Percentiles rank a stretch among this genome's conserved stretches.
phyloP scores from a whole-genome alignment of 768 basidiomycete species.

The Lactarius evosmus region DNA sequence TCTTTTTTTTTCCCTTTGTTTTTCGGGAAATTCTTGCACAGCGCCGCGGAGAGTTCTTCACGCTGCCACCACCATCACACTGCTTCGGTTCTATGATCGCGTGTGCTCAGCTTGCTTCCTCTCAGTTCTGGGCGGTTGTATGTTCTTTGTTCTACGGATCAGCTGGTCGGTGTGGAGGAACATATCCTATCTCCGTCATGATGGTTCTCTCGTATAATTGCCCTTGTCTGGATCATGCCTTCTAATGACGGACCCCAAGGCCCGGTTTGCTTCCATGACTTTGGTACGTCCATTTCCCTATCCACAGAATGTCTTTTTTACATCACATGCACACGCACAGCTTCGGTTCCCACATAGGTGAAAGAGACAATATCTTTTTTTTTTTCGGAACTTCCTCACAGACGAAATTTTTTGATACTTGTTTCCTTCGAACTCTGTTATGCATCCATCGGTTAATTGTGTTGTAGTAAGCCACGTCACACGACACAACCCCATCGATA shows the following conservation, averaged over 20 bases:
- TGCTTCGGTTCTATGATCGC: not conserved
- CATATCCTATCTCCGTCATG: not conserved
- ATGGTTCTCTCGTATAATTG: not conserved
- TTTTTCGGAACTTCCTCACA: not conserved
- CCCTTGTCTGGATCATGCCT: too few relatives aligned
- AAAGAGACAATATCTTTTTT: not conserved
- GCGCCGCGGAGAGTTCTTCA: not conserved
- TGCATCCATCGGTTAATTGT: not conserved
- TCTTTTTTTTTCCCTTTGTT: not conserved
- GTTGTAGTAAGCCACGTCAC: not conserved
- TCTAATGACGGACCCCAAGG: too few relatives aligned
- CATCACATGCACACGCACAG: not conserved
- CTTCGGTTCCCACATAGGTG: not conserved
- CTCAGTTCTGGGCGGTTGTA: not conserved
- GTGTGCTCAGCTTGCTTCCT: not conserved
- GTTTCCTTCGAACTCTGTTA: not conserved
- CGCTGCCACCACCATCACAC: not conserved
- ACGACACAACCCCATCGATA: not conserved
- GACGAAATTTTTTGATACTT: too few relatives aligned
- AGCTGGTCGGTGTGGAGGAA: not conserved
- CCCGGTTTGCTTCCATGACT: not conserved
- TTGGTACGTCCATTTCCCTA: not conserved
- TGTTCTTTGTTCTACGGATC: not conserved
- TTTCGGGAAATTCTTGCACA: not conserved
- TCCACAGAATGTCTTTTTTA: not conserved